phyloP scores from a whole-genome alignment of 345 rosid species.

The Euphorbia lathyris region DNA sequence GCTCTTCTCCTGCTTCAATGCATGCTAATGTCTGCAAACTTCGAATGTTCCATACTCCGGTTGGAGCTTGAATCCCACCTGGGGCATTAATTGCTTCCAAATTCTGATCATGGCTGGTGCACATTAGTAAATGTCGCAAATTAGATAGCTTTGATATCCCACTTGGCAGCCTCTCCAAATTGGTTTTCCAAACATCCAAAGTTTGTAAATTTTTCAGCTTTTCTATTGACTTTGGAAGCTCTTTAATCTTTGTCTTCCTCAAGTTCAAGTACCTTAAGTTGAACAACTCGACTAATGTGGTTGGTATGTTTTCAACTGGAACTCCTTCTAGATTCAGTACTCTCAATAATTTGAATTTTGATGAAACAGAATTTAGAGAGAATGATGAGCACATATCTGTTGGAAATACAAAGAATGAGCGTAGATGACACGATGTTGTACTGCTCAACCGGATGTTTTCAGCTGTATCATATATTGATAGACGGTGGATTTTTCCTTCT shows the following conservation, averaged over 20 bases:
- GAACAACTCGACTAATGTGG: slow-evolving; percentile 23
- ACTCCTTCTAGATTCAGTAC: slow-evolving; percentile 24
- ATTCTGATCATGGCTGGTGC: slow-evolving; percentile 7
- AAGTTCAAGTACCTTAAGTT: slow-evolving; percentile 25
- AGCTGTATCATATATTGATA: slow-evolving; percentile 19
- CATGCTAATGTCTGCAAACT: slow-evolving; percentile 26
- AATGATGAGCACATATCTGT: slow-evolving; percentile 22
- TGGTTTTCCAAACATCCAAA: slow-evolving; percentile 23
- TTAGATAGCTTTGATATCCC: slow-evolving; percentile 25
- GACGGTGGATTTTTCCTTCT: slow-evolving; percentile 18
- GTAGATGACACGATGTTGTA: slow-evolving; percentile 16
- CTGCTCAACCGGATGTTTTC: slow-evolving; percentile 21
- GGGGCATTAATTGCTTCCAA: not conserved
- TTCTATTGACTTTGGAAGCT: slow-evolving; percentile 23
- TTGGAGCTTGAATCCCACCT: slow-evolving; percentile 18
- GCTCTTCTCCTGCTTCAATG: slow-evolving; percentile 22
- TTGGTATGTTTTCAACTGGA: slow-evolving; percentile 23
- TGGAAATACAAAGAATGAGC: slow-evolving; percentile 30
- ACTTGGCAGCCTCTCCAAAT: slow-evolving; percentile 21
- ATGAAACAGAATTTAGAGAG: slow-evolving; percentile 14
- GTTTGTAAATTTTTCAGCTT: slow-evolving; percentile 21
- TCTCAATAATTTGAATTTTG: slow-evolving; percentile 29
- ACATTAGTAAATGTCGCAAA: slow-evolving; percentile 20
- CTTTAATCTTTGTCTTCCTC: slow-evolving; percentile 20
- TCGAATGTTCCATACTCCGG: slow-evolving; percentile 20